Base-by-base conservation (phyloP, 2,329 filamentous ascomycete genomes). In the Neopestalotiopsis sp. region DNA sequence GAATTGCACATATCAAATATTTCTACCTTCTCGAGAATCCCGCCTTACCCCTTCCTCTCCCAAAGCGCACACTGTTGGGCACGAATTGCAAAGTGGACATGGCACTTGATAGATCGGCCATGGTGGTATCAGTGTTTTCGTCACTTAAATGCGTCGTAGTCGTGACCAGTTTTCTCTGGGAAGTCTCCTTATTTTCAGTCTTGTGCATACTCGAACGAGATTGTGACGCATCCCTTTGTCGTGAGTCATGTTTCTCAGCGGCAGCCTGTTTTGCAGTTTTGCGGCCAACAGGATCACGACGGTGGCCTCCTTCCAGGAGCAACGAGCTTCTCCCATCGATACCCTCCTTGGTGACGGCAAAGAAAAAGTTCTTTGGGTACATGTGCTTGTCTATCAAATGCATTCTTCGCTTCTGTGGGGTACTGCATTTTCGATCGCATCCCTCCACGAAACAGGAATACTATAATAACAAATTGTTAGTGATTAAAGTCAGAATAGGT, bases 311-410 rank as follows among this genome's bases (percentile, higher is more conserved):
- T n/a, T 91, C 87, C 63, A 89, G 84, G 13, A 98, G 84, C 81
- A 99, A 89, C 20, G 94, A 97, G 58, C 86, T 90, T 65, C 93
- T 89, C 62, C 91, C 91, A 76, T 98, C 95, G 70, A 98, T 93
- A n/a, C 96, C 96, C 71, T 94, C 90, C 72, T 94, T 93, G 2
- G 97, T 92, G 66, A 98, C 89, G 64, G 90, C 89, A 75, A 97
- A 97, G 80, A 97, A 95, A 81, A 94, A 97, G 75, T 93, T 92
- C 77, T 89, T 90, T 12, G 95, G 95, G 77, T 96, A 99, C 82
- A 91, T 88, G 80, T 99, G 96, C 82, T 97, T 98, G 84, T 97
- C 95, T 73, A 97, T 94, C 72, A 97, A 85, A 83, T 99, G 95
- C 78, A 94, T 89, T 42, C 93, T 88, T 59, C 96, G 89, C 81